phyloP scores from a whole-genome alignment of 2,329 filamentous ascomycete species.

The Nothomitra cinnamomea region DNA sequence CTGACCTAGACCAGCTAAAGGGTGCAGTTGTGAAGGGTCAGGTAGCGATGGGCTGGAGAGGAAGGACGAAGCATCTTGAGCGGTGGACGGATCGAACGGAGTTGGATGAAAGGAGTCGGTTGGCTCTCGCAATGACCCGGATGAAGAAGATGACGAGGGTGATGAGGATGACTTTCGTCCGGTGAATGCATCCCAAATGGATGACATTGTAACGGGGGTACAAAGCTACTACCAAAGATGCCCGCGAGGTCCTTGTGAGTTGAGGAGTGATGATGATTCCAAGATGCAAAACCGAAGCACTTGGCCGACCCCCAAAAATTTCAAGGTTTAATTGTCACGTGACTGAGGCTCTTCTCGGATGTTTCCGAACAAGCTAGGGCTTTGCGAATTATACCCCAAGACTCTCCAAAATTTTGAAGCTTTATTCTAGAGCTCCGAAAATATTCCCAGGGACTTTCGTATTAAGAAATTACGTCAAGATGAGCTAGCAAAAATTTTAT shows the following conservation, averaged over 20 bases:
- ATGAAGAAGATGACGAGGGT: conserved; percentile 16
- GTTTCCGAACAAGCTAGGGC: no score
- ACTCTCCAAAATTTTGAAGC: no score
- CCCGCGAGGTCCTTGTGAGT: background rate
- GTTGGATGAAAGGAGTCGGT: conserved; percentile 35
- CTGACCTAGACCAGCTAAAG: conserved; percentile 81
- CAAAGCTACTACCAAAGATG: background rate
- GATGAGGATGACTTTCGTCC: conserved; percentile 32
- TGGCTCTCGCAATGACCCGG: conserved; percentile 26
- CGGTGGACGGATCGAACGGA: conserved; percentile 53
- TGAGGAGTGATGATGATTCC: background rate
- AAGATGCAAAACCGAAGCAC: background rate
- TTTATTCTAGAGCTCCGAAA: no score
- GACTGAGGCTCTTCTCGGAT: background rate
- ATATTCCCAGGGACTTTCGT: no score
- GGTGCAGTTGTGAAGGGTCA: conserved; percentile 80
- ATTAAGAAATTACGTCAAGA: no score
- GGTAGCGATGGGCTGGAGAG: conserved; percentile 59
- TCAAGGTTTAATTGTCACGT: background rate
- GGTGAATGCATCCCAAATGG: conserved; percentile 43
- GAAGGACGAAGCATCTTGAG: conserved; percentile 74
- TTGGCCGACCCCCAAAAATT: background rate
- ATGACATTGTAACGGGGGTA: conserved; percentile 30
- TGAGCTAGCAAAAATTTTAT: no score
- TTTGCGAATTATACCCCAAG: no score